Evolutionary conservation across 768 basidiomycete genomes (phyloP).

Genomic region (Boletales sp.): DNA sequence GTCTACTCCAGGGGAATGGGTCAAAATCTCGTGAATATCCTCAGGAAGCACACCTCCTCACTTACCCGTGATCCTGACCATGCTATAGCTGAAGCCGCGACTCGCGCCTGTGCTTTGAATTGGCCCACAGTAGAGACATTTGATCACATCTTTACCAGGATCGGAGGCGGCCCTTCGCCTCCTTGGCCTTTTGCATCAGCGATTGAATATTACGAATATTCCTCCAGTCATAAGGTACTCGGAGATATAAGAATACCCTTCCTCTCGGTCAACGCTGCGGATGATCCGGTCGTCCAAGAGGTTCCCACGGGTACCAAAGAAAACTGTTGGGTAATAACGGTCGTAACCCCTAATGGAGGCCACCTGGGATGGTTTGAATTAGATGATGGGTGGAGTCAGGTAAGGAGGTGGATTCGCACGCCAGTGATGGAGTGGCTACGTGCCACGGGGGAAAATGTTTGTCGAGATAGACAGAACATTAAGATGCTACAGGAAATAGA

Average conservation of each 20-base stretch:
- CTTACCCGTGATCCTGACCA: constrained; percentile 52
- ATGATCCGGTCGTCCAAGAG: constrained; percentile 72
- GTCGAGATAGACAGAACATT: constrained; percentile 32
- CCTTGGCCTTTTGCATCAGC: constrained; percentile 46
- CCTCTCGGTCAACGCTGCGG: constrained; percentile 69
- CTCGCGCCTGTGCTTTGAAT: constrained; percentile 44
- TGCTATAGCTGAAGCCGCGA: constrained; percentile 45
- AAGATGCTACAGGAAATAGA: constrained; percentile 45
- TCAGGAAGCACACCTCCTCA: constrained; percentile 47
- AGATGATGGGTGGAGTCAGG: constrained; percentile 31
- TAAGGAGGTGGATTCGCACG: constrained; percentile 59
- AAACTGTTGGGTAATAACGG: constrained; percentile 56
- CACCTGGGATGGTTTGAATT: constrained; percentile 84
- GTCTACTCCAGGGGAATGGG: constrained; percentile 82
- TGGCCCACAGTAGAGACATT: constrained; percentile 54
- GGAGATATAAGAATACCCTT: constrained; percentile 64
- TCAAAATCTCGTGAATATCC: constrained; percentile 58
- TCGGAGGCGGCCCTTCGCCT: constrained; percentile 66
- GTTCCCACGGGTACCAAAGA: constrained; percentile 55
- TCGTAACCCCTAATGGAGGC: constrained; percentile 61
- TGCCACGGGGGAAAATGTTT: constrained; percentile 51
- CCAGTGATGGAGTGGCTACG: constrained; percentile 74
- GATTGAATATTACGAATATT: constrained; percentile 46
- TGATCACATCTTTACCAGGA: constrained; percentile 61
- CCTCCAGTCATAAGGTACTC: constrained; percentile 61